Base-by-base conservation (phyloP, 805 yeast genomes). In the Ogataea trehaloabstinens region DNA sequence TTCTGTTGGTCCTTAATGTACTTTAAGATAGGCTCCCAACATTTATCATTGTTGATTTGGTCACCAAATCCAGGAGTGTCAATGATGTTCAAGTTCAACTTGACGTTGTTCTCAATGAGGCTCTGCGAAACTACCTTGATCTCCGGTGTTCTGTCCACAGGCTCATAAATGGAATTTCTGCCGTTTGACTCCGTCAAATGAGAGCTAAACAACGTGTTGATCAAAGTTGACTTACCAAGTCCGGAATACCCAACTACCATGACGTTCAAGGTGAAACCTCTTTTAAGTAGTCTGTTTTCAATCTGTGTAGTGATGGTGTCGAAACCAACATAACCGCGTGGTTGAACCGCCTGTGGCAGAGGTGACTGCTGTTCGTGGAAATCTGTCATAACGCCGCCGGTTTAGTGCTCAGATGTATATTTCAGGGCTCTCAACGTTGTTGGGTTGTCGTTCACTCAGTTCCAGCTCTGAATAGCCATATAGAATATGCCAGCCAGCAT, bases 41-140 rank as follows among this genome's bases (percentile, higher is more conserved):
- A 89, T 65, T 84, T 85, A 55, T 86, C 95, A 65, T 90, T 90
- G 68, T 89, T 86, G 51, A 93, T 85, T 67, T 86, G 96, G 71
- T 93, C 99, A 28, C 96, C 98, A 70, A 88, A 93, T 12, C 98
- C 98, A 16, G 98, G 98, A 3, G 99, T 93, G 61, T 93, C 99
- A 58, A 93, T 86, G 40, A 93, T 80, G 54, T 88, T 90, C 48
- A 93, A 69, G 55, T 83, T 83, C 60, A 93, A 77, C 46, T 82
- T 80, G 41, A 93, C 98, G 49, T 85, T 85, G 61, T 88, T 89
- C 66, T 93, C 99, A 41, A 79, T 65, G 48, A 93, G 72, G 13
- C 75, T 72, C 45, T 83, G 90, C n/a, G 76, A 63, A 20, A 80
- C 71, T 19, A 82, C 82, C 47, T 78, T 76, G 61, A 91, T 84